Evolutionary conservation across 495 filamentous ascomycete species (phyloP).

Genomic region (Penicillium silybi): DNA sequence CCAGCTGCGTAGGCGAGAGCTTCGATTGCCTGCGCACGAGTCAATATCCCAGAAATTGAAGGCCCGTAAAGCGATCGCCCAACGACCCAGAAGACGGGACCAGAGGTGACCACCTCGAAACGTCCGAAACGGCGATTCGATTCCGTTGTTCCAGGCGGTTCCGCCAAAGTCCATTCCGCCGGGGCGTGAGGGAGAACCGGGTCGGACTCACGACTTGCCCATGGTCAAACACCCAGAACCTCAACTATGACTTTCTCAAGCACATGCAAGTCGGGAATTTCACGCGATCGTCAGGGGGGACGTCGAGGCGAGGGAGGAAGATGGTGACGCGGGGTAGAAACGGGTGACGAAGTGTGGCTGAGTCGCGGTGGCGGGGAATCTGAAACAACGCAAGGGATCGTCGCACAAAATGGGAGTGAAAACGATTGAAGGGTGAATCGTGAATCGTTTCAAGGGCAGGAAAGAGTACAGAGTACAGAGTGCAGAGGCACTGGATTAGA

Average conservation of each 20-base stretch:
- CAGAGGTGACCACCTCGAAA: neutral
- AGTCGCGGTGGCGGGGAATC: constrained; percentile 10
- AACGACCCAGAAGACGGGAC: neutral
- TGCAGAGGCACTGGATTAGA: constrained; percentile 5
- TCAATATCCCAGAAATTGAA: neutral
- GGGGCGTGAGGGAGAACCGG: constrained; percentile 1
- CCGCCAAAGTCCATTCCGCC: neutral
- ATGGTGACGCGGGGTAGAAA: constrained; percentile 23
- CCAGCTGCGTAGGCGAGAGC: constrained; percentile 90
- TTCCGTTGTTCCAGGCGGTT: constrained; percentile 4
- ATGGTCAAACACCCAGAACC: constrained; percentile 25
- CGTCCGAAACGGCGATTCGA: neutral
- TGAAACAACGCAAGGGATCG: neutral
- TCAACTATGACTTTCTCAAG: neutral
- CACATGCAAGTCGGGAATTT: constrained; percentile 6
- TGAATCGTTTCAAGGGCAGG: too few relatives aligned
- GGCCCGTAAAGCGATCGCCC: neutral
- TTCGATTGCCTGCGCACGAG: constrained; percentile 69
- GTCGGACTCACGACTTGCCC: constrained; percentile 44
- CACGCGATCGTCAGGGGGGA: constrained; percentile 6
- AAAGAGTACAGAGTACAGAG: neutral
- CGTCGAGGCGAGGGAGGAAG: neutral
- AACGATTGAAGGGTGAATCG: neutral
- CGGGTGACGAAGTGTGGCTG: constrained; percentile 24
- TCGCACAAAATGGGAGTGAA: neutral